Conservation (phyloP, 139 green algal genomes). For the Chara braunii region DNA sequence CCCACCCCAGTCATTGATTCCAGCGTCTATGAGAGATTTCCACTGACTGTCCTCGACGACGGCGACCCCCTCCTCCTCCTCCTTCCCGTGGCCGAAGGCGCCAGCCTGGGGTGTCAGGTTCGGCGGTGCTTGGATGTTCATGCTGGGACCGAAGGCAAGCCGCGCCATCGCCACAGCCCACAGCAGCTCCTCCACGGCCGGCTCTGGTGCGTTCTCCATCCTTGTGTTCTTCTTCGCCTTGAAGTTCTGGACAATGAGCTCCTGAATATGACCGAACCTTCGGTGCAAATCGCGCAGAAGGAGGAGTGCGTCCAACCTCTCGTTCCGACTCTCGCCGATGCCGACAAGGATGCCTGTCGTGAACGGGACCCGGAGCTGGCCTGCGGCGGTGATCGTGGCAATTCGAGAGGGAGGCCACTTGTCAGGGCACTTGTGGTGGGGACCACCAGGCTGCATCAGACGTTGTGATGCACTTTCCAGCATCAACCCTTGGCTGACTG, state of each 20-base stretch:
- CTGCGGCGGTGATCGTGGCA: slow-evolving; percentile 53
- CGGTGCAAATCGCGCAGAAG: slow-evolving; percentile 49
- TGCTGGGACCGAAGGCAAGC: slow-evolving; percentile 58
- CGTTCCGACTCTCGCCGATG: slow-evolving; percentile 65
- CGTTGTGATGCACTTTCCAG: slow-evolving; percentile 54
- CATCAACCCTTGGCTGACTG: slow-evolving; percentile 78
- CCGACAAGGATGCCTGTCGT: slow-evolving; percentile 76
- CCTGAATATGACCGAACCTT: slow-evolving; percentile 62
- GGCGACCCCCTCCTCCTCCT: background rate
- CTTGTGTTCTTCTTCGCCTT: slow-evolving; percentile 58
- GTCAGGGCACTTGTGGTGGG: slow-evolving; percentile 71
- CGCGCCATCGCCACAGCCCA: slow-evolving; percentile 67
- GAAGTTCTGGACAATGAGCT: slow-evolving; percentile 89
- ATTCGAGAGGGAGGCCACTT: slow-evolving; percentile 61
- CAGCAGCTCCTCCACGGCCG: slow-evolving; percentile 55
- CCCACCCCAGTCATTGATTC: slow-evolving; percentile 82
- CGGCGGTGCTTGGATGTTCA: slow-evolving; percentile 73
- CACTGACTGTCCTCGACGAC: slow-evolving; percentile 34
- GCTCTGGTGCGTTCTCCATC: slow-evolving; percentile 56
- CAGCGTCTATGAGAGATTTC: slow-evolving; percentile 59
- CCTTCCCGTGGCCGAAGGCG: slow-evolving; percentile 2
- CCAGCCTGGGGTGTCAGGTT: slow-evolving; percentile 70
- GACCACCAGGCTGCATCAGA: slow-evolving; percentile 48
- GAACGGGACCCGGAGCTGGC: slow-evolving; percentile 59
- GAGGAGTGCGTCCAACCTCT: slow-evolving; percentile 57